Percentiles rank a stretch among this genome's conserved stretches.
Evolutionary conservation across 1,284 basidiomycete species (phyloP).

Genomic region (Puccinia horiana): DNA sequence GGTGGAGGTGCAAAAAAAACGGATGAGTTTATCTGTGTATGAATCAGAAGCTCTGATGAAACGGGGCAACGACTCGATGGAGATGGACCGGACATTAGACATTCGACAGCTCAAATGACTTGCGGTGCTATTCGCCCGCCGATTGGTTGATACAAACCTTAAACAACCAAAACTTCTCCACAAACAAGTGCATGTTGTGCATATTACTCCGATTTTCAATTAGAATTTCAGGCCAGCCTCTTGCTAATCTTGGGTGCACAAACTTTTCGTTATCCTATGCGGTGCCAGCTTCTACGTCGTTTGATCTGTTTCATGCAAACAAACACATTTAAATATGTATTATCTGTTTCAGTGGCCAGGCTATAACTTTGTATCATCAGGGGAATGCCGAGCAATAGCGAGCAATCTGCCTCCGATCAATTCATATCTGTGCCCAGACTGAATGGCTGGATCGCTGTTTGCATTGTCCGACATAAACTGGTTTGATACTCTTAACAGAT

Average conservation of each 20-base stretch:
- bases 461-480: not conserved
- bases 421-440: slow-evolving; percentile 14
- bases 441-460: not conserved
- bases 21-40: slow-evolving; percentile 23
- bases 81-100: slow-evolving; percentile 19
- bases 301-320: not conserved
- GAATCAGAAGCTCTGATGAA: not conserved
- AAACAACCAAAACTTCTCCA: slow-evolving; percentile 2
- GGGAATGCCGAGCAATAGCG: not conserved
- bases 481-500: not conserved
- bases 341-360: not conserved
- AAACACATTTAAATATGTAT: not conserved
- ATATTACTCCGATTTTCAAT: not conserved
- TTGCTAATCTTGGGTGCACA: slow-evolving; percentile 5
- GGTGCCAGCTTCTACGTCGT: not conserved
- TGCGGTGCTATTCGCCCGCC: not conserved
- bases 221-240: not conserved
- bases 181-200: not conserved
- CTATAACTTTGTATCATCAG: not conserved
- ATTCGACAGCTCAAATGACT: slow-evolving; percentile 1
- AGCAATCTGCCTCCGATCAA: not conserved
- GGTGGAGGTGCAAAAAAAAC: not conserved
- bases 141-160: not conserved
- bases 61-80: not conserved
- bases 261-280: slow-evolving; percentile 8